Base-by-base conservation (phyloP, 768 basidiomycete genomes). In the Suillus hirtellus region DNA sequence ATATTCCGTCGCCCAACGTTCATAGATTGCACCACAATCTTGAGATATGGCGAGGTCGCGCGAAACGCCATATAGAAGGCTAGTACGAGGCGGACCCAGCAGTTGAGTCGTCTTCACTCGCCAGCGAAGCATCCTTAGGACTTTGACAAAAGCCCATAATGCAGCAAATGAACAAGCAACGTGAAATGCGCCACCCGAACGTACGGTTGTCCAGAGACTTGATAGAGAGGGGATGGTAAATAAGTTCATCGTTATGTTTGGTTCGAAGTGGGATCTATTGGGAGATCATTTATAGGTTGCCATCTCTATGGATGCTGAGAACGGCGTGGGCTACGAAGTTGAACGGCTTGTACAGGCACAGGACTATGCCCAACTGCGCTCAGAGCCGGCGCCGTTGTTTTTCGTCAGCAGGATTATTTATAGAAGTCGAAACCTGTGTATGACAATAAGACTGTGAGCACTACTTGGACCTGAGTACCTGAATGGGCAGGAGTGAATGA, bases 1-100 rank as follows among this genome's bases (percentile, higher is more conserved):
- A 40, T 67, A 73, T 21, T 67, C 66, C 14, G 65, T 43, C 0
- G 70, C 70, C 69, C 72, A 73, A 0, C 46, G 40, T 59, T 73
- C 72, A 14, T 72, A 72, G 2, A 67, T 12, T 17, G 64, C 43
- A 0, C 65, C 67, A 0, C 58, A 1, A 21, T 69, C 63, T 0
- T 52, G 40, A 0, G 66, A 58, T 7, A 49, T 12, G 7, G 52
- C 5, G 12, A 65, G 43, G 15, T 54, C 61, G 27, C 63, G 65
- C 8, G 63, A 63, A 2, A 69, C 64, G 1, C 71, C 72, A 12
- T 63, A 73, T 14, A 69, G 12, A 15, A 70, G 59, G 34, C 66
- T 66, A 12, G 58, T 44, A 10, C 63, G 67, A 4, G 67, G 65
- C 31, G 72, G 72, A 14, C 72, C 72, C 44, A 40, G 44, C 1